phyloP scores from a whole-genome alignment of 1,139 yeast species.

The Scheffersomyces stambukii region DNA sequence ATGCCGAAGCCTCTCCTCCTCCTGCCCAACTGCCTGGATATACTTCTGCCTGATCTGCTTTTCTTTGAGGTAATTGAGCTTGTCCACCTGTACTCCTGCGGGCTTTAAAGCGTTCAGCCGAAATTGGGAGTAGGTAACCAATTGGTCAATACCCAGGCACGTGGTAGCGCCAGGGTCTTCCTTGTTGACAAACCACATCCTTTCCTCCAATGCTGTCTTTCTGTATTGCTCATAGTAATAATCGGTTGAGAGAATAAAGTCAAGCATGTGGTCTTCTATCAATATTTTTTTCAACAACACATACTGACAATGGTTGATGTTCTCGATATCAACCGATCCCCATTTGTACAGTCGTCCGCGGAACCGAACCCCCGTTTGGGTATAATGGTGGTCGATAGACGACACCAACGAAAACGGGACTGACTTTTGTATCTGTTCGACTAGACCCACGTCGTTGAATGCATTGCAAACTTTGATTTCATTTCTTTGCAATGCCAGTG shows the following conservation, averaged over 20 bases:
- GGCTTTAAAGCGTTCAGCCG: too few relatives aligned
- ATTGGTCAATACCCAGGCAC: too few relatives aligned
- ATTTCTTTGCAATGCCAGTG: conserved; percentile 39
- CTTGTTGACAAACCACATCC: too few relatives aligned
- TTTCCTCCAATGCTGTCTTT: conserved; percentile 18
- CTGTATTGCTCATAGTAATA: conserved; percentile 54
- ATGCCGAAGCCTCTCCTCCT: conserved; percentile 59
- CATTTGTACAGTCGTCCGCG: conserved; percentile 68
- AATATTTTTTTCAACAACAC: conserved; percentile 46
- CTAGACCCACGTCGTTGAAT: neutral
- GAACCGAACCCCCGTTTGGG: conserved; percentile 34
- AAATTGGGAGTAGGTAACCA: too few relatives aligned
- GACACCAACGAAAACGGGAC: conserved; percentile 64
- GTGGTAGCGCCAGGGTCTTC: too few relatives aligned
- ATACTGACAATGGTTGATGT: conserved; percentile 65
- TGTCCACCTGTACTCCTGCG: too few relatives aligned
- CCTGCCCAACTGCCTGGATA: too few relatives aligned
- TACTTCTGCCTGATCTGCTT: too few relatives aligned
- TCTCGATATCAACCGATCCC: conserved; percentile 83
- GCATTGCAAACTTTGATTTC: conserved; percentile 53
- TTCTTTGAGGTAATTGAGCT: too few relatives aligned
- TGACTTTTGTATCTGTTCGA: conserved; percentile 8
- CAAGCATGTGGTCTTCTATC: conserved; percentile 53
- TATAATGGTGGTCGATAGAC: conserved; percentile 31
- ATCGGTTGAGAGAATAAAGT: conserved; percentile 55